Evolutionary conservation across 2,329 filamentous ascomycete genomes (phyloP).

Genomic region (Xylaria sp.): DNA sequence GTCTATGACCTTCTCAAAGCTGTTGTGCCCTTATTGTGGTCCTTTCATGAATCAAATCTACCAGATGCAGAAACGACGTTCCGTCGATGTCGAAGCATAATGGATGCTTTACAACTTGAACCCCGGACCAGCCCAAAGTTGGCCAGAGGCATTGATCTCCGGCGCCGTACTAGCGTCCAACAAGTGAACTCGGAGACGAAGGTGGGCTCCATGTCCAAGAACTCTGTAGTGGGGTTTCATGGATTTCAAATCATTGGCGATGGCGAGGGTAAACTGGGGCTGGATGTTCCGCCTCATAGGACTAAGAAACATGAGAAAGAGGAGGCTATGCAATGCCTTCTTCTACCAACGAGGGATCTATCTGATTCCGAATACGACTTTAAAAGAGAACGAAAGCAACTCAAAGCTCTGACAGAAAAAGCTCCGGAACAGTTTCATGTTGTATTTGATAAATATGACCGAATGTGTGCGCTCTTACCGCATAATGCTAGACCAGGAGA

Average conservation of each 20-base stretch:
- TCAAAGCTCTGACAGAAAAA: neutral
- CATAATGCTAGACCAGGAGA: neutral
- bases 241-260: neutral
- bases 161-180: neutral
- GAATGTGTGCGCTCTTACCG: neutral
- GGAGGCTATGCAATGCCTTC: neutral
- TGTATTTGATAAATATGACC: neutral
- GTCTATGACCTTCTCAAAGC: neutral
- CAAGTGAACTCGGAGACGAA: neutral
- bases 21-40: neutral
- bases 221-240: neutral
- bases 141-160: neutral
- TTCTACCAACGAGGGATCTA: neutral
- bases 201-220: neutral
- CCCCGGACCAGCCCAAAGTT: neutral
- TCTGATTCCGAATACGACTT: neutral
- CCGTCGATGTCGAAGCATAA: neutral
- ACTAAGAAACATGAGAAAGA: neutral
- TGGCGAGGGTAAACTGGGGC: neutral
- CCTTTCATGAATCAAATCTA: neutral
- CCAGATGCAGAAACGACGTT: neutral
- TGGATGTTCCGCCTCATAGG: neutral
- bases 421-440: neutral
- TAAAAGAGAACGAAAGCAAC: neutral
- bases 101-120: neutral